A percentile compares a stretch with the other conserved stretches of the same genome.
Evolutionary conservation across 495 filamentous ascomycete genomes (phyloP).

Genomic region (Penicillium turbatum): DNA sequence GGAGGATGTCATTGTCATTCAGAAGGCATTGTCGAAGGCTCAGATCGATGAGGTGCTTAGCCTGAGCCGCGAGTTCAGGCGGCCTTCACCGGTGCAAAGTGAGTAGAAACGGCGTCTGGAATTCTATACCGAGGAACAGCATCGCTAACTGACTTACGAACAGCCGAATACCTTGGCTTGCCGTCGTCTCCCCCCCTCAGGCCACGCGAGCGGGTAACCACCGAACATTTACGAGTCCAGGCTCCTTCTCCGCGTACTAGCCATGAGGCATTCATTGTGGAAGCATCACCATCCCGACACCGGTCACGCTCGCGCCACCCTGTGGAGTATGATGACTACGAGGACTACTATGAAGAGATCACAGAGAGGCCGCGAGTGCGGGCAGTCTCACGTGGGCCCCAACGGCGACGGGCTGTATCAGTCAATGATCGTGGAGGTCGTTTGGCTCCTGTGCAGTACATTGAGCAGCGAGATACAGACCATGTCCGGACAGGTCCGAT

Average conservation of each 20-base stretch:
- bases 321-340: not conserved
- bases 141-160: not conserved
- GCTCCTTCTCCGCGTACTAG: conserved; percentile 25
- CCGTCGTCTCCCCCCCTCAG: conserved; percentile 32
- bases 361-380: conserved; percentile 17
- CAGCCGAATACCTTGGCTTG: conserved; percentile 28
- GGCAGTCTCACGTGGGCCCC: conserved; percentile 11
- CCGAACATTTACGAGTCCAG: conserved; percentile 31
- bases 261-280: conserved; percentile 28
- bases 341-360: conserved; percentile 27
- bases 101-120: conserved; percentile 10
- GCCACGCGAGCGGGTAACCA: conserved; percentile 24
- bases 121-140: not conserved
- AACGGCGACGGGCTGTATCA: conserved; percentile 37
- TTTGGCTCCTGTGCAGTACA: conserved; percentile 24
- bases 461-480: conserved; percentile 42
- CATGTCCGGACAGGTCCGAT: conserved; percentile 49
- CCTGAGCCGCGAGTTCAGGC: conserved; percentile 63
- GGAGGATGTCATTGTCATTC: conserved; percentile 74
- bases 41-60: conserved; percentile 86
- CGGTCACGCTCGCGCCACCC: conserved; percentile 19
- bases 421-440: conserved; percentile 35
- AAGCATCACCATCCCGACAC: conserved; percentile 30
- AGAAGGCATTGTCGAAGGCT: conserved; percentile 76
- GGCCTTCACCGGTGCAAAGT: conserved; percentile 30